These are phyloP conservation scores for Penicillium occitanis DNA, from an alignment of 2,329 filamentous ascomycete species.

Conservation along the genomic window DNA sequence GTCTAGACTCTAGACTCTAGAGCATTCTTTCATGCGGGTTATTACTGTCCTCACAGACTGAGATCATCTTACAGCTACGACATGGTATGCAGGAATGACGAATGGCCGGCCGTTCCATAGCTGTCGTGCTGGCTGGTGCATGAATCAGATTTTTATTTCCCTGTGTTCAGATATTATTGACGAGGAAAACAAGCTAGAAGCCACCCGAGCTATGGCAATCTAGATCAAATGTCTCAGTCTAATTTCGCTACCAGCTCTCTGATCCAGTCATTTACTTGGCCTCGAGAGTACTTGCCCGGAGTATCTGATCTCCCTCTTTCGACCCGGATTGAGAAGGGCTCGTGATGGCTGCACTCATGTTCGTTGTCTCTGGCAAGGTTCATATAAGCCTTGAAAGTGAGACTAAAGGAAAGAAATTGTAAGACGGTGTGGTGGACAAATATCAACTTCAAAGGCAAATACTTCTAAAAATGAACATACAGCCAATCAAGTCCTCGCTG, in stretches of 20 bases:
- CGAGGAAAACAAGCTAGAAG: not conserved
- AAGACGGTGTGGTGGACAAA: not conserved
- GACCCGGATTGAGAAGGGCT: not conserved
- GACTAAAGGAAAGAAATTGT: not conserved
- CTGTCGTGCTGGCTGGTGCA: not conserved
- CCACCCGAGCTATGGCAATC: not conserved
- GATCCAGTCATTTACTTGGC: not conserved
- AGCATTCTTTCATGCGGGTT: not conserved
- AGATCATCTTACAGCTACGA: not conserved
- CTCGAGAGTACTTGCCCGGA: not conserved
- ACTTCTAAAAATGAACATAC: not conserved
- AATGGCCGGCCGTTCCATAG: not conserved
- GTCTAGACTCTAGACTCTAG: not conserved
- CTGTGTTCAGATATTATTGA: not conserved
- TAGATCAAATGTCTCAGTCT: conserved; percentile 10
- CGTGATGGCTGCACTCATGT: not conserved
- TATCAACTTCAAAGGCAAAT: not conserved
- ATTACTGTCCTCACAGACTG: not conserved
- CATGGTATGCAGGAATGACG: conserved; percentile 9
- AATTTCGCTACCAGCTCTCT: conserved; percentile 1
- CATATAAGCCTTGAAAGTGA: not conserved
- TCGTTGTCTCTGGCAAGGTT: not conserved
- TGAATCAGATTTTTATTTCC: not conserved
- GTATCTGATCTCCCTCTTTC: not conserved
- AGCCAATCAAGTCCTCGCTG: not conserved